Evolutionary conservation across 345 rosid genomes (phyloP), one percentile per base, ranked within the genome.

Genomic region (Mercurialis annua): DNA sequence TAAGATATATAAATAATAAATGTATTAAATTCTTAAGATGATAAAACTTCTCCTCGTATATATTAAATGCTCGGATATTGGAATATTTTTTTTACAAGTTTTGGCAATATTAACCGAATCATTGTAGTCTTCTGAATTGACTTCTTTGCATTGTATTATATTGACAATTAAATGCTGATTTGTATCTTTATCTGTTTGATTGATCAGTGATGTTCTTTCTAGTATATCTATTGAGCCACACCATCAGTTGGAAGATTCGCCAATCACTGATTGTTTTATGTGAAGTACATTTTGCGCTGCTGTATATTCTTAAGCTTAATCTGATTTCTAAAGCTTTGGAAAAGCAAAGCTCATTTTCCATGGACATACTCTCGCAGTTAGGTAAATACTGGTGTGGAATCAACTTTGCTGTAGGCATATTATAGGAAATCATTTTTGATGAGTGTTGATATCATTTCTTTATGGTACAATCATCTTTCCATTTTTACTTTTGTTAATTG

Each of bases 131-230:
- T 38, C 27, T 11, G 29, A 40, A 33, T 65, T n/a, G n/a, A 15
- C 6, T 9, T 18, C 9, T 9, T 12, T 65, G 23, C 21, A 23
- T 18, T 24, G 21, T 68, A 24, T 36, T 50, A 31, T 20, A 3
- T 46, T 49, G 12, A 17, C 4, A 31, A 36, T 23, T 29, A 50
- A 20, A 15, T 17, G 16, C 70, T 77, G 20, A 74, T 68, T 44
- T 16, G 23, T 71, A 59, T 43, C 51, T 29, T 40, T 68, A 34
- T 69, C 56, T 66, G 46, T 47, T 70, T 72, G 51, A 51, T 72
- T 60, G 61, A 59, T 30, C 82, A 81, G 85, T 81, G 78, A 51
- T 73, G 59, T 81, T 73, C 76, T 78, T 81, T 65, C 46, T 81
- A 57, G 40, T 73, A 40, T 78, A 72, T 66, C 74, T 81, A 52